These are phyloP conservation scores for Pichia sp. DNA, from an alignment of 1,139 yeast genomes.

Conservation along the genomic window DNA sequence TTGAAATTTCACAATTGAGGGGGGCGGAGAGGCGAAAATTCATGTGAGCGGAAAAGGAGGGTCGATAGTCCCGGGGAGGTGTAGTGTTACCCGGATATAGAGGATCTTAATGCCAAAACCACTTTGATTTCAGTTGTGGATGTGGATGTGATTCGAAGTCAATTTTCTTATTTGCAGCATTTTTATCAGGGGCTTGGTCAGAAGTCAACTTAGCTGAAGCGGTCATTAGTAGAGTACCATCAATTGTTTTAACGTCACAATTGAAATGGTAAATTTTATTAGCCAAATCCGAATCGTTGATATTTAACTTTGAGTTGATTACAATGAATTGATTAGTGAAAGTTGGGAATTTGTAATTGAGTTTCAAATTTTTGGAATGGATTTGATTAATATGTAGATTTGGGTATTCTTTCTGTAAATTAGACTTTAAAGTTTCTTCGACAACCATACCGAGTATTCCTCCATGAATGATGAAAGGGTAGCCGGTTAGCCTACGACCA, in stretches of 20 bases:
- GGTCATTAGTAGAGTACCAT: constrained; percentile 37
- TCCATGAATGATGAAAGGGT: constrained; percentile 84
- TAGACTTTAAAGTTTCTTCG: constrained; percentile 46
- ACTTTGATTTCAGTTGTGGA: no score
- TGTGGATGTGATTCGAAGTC: no score
- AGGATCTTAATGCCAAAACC: no score
- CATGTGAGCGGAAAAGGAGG: no score
- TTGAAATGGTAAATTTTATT: constrained; percentile 23
- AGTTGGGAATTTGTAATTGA: constrained; percentile 67
- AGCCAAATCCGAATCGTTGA: constrained; percentile 30
- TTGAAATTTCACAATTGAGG: no score
- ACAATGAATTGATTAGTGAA: constrained; percentile 73
- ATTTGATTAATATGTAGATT: constrained; percentile 15
- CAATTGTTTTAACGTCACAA: constrained; percentile 31
- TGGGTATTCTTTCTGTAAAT: constrained; percentile 21
- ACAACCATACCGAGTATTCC: constrained; percentile 79
- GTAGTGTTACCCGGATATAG: no score
- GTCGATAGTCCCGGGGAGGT: no score
- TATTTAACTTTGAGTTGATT: constrained; percentile 43
- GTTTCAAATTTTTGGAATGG: constrained; percentile 39
- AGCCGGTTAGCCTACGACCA: constrained; percentile 78
- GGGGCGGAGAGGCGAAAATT: no score
- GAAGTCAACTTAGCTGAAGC: constrained; percentile 36
- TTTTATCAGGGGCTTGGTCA: no score
- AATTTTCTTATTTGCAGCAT: no score